These are phyloP conservation scores for Colletotrichum neosansevieriae DNA, from an alignment of 2,329 filamentous ascomycete species.

Conservation along the genomic window DNA sequence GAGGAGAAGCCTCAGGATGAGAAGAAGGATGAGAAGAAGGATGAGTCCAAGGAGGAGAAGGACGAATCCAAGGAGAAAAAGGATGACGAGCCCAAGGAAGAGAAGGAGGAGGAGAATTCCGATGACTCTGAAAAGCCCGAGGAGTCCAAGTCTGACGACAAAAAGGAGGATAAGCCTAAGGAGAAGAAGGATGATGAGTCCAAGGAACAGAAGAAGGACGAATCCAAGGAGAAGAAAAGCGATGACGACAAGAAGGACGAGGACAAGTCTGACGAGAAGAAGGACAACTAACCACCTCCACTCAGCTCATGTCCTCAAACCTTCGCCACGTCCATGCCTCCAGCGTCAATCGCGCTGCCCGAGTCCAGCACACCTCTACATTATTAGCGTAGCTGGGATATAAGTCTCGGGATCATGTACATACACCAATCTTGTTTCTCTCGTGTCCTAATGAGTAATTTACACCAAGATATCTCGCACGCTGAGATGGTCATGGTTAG, in stretches of 20 bases:
- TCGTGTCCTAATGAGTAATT: conserved; percentile 24
- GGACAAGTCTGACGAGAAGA: conserved; percentile 19
- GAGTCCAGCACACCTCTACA: too few relatives aligned
- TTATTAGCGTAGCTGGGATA: too few relatives aligned
- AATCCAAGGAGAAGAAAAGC: conserved; percentile 16
- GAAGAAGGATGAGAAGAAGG: conserved; percentile 36
- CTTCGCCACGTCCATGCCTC: too few relatives aligned
- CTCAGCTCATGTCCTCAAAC: neutral
- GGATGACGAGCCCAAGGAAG: conserved; percentile 41
- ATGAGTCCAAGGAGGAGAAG: conserved; percentile 32
- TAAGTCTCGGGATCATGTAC: conserved; percentile 12
- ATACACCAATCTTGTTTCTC: neutral
- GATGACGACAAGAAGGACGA: conserved; percentile 47
- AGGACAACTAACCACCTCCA: neutral
- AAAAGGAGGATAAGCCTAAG: conserved; percentile 28
- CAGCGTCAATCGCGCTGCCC: too few relatives aligned
- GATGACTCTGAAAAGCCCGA: conserved; percentile 38
- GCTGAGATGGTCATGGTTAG: neutral
- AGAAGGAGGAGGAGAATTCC: conserved; percentile 39
- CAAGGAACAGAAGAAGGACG: conserved; percentile 38
- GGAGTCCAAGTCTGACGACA: conserved; percentile 39
- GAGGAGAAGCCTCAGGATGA: conserved; percentile 42
- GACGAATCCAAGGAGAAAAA: conserved; percentile 27
- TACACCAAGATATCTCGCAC: neutral
- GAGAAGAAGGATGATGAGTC: conserved; percentile 9